phyloP scores from a whole-genome alignment of 495 filamentous ascomycete species.

The Neurospora sp. region DNA sequence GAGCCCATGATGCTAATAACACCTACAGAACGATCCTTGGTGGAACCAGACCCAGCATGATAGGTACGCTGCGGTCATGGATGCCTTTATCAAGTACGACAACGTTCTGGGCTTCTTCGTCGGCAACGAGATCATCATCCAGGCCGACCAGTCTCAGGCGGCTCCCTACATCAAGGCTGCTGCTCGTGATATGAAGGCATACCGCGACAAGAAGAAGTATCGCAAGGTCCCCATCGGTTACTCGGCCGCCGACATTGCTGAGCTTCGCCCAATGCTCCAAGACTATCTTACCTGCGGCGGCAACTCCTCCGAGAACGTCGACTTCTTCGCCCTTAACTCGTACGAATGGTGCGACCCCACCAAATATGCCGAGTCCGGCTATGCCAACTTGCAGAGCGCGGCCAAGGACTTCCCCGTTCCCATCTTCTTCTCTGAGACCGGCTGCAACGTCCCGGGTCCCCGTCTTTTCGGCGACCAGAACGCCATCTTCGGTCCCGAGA shows the following conservation, averaged over 20 bases:
- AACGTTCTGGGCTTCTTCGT: constrained; percentile 78
- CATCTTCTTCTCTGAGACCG: constrained; percentile 79
- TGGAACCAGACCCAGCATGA: constrained; percentile 65
- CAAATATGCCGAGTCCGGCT: constrained; percentile 57
- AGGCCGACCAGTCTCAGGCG: constrained; percentile 48
- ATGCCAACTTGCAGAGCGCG: constrained; percentile 48
- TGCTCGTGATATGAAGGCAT: constrained; percentile 69
- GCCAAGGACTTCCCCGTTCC: constrained; percentile 52
- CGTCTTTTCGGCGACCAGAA: constrained; percentile 67
- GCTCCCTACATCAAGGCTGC: constrained; percentile 79
- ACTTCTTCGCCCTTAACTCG: constrained; percentile 79
- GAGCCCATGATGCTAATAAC: background rate
- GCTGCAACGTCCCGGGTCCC: constrained; percentile 57
- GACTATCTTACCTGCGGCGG: constrained; percentile 74
- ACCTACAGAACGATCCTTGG: constrained; percentile 35
- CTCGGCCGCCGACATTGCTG: constrained; percentile 77
- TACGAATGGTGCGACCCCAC: constrained; percentile 79
- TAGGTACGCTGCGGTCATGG: constrained; percentile 60
- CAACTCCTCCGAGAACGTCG: constrained; percentile 58
- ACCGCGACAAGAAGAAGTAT: constrained; percentile 67
- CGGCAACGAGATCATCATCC: constrained; percentile 74
- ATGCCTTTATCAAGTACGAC: constrained; percentile 66
- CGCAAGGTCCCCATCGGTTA: constrained; percentile 79
- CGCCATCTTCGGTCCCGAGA: constrained; percentile 62
- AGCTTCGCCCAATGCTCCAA: constrained; percentile 75